Percentiles rank a stretch among this genome's conserved stretches.
Evolutionary conservation across 805 yeast species (phyloP).

Genomic region (Clavispora vitiphila): DNA sequence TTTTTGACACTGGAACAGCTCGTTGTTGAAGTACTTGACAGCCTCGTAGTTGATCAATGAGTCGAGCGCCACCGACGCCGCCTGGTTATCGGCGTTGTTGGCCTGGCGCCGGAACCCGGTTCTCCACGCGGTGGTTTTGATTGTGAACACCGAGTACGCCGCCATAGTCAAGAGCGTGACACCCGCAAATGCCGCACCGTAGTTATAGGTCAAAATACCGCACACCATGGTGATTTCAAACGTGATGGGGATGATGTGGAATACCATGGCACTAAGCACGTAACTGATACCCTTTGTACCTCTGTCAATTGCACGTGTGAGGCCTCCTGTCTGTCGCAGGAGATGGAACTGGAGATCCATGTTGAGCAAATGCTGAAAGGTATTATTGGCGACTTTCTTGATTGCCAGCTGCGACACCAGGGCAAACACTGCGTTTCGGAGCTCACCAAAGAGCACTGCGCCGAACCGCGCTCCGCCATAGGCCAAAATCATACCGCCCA

Average conservation of each 20-base stretch:
- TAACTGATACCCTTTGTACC: constrained; percentile 97
- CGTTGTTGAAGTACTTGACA: constrained; percentile 92
- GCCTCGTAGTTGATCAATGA: constrained; percentile 92
- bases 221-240: constrained; percentile 91
- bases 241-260: constrained; percentile 88
- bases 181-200: constrained; percentile 83
- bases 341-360: constrained; percentile 88
- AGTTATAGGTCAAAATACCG: constrained; percentile 89
- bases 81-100: constrained; percentile 88
- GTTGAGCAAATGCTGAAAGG: constrained; percentile 76
- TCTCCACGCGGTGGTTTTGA: constrained; percentile 93
- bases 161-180: constrained; percentile 85
- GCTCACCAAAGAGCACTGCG: constrained; percentile 88
- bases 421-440: constrained; percentile 93
- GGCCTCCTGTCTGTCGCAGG: constrained; percentile 89
- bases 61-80: constrained; percentile 93
- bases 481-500: constrained; percentile 65
- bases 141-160: constrained; percentile 83
- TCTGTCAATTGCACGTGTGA: constrained; percentile 93
- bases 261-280: constrained; percentile 93
- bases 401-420: constrained; percentile 94
- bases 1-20: constrained; percentile 67
- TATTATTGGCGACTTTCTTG: constrained; percentile 79
- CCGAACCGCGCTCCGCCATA: constrained; percentile 95
- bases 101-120: constrained; percentile 83